Percentiles rank a stretch among this genome's conserved stretches.
Conservation (phyloP, 192 early-diverging fungal species). For the Backusella mclennaniae region DNA sequence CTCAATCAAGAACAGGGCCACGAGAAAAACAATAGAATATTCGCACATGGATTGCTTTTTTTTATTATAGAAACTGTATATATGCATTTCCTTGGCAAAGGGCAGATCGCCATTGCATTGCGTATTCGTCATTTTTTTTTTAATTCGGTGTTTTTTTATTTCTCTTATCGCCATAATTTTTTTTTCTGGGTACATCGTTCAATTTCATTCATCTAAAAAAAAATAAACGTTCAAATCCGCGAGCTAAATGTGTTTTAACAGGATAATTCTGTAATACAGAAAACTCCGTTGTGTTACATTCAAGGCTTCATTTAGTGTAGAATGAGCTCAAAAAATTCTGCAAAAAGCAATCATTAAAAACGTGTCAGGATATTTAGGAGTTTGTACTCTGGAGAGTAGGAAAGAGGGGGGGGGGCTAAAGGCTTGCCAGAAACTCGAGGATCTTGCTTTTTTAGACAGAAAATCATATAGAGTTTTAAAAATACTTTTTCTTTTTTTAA, state of each 20-base stretch:
- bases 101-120: neutral
- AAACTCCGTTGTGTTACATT: conserved; percentile 7
- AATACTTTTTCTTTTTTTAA: neutral
- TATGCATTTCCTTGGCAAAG: conserved; percentile 1
- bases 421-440: neutral
- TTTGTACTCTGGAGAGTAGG: neutral
- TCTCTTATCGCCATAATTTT: neutral
- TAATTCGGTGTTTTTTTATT: neutral
- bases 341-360: conserved; percentile 9
- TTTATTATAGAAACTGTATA: neutral
- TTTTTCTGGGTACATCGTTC: neutral
- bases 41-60: neutral
- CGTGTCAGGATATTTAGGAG: neutral
- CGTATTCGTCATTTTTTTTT: neutral
- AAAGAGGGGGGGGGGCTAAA: neutral
- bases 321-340: conserved; percentile 5
- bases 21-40: conserved; percentile 3
- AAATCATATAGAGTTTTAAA: neutral
- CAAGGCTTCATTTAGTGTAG: neutral
- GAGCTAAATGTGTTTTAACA: conserved; percentile 5
- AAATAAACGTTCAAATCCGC: neutral
- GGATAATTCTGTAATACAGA: conserved; percentile 9
- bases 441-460: neutral
- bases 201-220: neutral
- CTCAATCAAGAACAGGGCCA: neutral